phyloP scores from a whole-genome alignment of 768 basidiomycete species.

The Lactifluus hygrophoroides region DNA sequence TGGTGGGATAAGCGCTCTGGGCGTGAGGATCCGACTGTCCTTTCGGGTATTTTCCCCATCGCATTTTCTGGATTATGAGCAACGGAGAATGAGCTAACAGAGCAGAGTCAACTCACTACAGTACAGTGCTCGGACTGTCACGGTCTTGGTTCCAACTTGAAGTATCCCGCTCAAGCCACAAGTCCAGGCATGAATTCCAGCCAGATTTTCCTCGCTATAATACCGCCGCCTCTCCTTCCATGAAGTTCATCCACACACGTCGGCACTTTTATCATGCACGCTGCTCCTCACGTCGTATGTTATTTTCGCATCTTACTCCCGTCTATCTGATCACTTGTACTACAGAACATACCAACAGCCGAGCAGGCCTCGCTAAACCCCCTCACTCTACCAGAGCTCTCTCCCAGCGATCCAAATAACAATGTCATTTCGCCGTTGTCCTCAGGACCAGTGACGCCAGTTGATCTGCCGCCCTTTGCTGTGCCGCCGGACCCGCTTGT shows the following conservation, averaged over 20 bases:
- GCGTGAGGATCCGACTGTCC: too few relatives aligned
- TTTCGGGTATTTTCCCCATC: too few relatives aligned
- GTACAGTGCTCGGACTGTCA: too few relatives aligned
- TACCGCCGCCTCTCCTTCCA: background rate
- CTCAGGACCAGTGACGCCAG: constrained; percentile 2
- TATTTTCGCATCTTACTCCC: background rate
- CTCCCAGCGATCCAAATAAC: constrained; percentile 4
- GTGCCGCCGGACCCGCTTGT: background rate
- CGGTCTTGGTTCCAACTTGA: too few relatives aligned
- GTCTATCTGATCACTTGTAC: too few relatives aligned
- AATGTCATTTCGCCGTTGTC: constrained; percentile 5
- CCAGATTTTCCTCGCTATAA: too few relatives aligned
- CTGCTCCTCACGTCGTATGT: constrained; percentile 11
- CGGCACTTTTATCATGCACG: background rate
- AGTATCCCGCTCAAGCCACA: too few relatives aligned
- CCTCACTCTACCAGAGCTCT: constrained; percentile 9
- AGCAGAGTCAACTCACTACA: too few relatives aligned
- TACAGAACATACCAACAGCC: constrained; percentile 9
- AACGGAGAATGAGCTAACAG: too few relatives aligned
- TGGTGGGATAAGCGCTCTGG: too few relatives aligned
- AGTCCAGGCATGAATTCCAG: too few relatives aligned
- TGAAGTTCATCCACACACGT: background rate
- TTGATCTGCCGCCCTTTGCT: background rate
- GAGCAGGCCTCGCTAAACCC: constrained; percentile 16
- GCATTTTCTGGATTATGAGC: too few relatives aligned